Percentiles rank a stretch among this genome's conserved stretches.
Evolutionary conservation across 192 early-diverging fungal genomes (phyloP).

Genomic region (Phlyctochytrium arcticum): DNA sequence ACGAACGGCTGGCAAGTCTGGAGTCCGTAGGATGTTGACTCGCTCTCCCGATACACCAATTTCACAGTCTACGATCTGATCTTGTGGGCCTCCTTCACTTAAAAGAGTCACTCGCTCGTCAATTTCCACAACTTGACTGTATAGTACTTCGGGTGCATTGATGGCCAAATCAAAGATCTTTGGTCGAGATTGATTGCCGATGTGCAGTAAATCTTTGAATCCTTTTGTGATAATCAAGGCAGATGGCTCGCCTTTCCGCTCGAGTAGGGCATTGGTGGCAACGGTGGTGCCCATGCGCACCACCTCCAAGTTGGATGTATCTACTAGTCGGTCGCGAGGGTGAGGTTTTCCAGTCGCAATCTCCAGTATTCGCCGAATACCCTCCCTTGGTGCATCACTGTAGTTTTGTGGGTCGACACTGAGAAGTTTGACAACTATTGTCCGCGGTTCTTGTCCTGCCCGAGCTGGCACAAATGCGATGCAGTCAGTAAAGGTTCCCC

Average conservation of each 20-base stretch:
- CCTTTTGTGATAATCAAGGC: constrained; percentile 89
- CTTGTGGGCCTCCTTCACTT: background rate
- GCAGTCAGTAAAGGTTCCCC: constrained; percentile 97
- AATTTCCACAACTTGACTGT: constrained; percentile 66
- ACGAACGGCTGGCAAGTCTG: constrained; percentile 58
- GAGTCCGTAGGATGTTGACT: constrained; percentile 63
- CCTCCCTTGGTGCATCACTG: constrained; percentile 90
- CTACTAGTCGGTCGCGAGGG: constrained; percentile 64
- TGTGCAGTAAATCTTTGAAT: constrained; percentile 76
- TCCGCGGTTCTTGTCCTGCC: constrained; percentile 1
- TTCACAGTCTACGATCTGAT: constrained; percentile 37
- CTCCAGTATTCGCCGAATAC: constrained; percentile 84
- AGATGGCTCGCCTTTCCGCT: constrained; percentile 77
- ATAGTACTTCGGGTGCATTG: constrained; percentile 79
- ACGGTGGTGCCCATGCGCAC: constrained; percentile 98
- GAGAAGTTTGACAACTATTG: constrained; percentile 86
- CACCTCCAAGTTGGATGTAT: constrained; percentile 60
- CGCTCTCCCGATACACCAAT: constrained; percentile 85
- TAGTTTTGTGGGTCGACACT: constrained; percentile 89
- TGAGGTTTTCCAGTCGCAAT: constrained; percentile 64
- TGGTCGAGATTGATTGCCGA: constrained; percentile 90
- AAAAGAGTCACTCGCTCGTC: constrained; percentile 67
- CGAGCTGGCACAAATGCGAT: constrained; percentile 67
- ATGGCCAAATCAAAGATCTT: constrained; percentile 93
- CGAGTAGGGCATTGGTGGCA: constrained; percentile 73